Base-by-base conservation (phyloP, 169 alveolate species). In the Cryptosporidium sp. region DNA sequence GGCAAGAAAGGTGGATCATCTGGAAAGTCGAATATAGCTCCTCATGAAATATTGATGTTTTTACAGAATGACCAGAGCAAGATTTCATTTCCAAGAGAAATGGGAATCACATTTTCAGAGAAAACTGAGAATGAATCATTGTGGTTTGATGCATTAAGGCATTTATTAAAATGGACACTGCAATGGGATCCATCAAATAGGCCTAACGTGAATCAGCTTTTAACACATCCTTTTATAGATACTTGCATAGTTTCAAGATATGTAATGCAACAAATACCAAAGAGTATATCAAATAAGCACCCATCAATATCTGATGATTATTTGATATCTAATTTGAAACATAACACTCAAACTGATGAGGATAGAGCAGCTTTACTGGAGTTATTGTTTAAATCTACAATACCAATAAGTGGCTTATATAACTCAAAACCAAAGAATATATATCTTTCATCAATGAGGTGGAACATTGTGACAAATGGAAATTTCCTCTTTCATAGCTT, bases 151-250 rank as follows among this genome's bases (percentile, higher is more conserved):
- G 60, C 89, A 9, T 51, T 80, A 5, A 80, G 89, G 42, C 39
- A 80, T 80, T 21, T 80, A 18, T 48, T 80, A 33, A 60, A 80
- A 44, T 80, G 89, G 89, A 45, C 89, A 42, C 31, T 80, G 8
- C 89, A 80, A 9, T 80, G 89, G 89, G 89, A 80, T 65, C 89
- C 89, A n/a, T 21, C 60, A n/a, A 80, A 80, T n/a, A 80, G 89
- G 37, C 89, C 89, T 18, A 80, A 80, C 62, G 89, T 80, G 29
- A 80, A 80, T 65, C 89, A 80, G 52, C 67, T 80, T 26, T 56
- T 80, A 23, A 60, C 75, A 26, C 89, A 80, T 29, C 89, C 89
- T 16, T 80, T 80, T 80, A 80, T 80, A 18, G 89, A 80, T 45
- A 62, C 89, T 10, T 21, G 37, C 45, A 80, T 80, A 1, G 51